Evolutionary conservation across 352 stramenopile species (phyloP).

Genomic region (Phytophthora sansomeana): DNA sequence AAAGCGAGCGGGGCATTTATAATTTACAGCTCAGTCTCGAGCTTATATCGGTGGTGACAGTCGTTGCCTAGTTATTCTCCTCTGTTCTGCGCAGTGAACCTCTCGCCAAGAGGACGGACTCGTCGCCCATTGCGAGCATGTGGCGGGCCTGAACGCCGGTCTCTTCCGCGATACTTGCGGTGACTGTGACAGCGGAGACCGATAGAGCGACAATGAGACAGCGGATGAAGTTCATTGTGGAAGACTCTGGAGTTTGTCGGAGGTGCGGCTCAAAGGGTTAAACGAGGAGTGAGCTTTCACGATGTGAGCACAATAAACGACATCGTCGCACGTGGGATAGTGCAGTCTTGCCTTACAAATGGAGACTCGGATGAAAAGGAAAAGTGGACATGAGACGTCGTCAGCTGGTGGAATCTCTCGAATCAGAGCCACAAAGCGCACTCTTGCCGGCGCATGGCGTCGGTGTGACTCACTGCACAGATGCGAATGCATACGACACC

Average conservation of each 20-base stretch:
- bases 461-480: neutral
- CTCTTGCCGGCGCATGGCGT: neutral
- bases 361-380: conserved; percentile 1
- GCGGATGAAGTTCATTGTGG: conserved; percentile 13
- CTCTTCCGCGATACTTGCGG: neutral
- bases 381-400: neutral
- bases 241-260: neutral
- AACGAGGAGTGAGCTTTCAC: conserved; percentile 5
- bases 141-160: conserved; percentile 18
- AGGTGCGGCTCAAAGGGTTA: neutral
- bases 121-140: conserved; percentile 24
- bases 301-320: neutral
- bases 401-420: conserved; percentile 1
- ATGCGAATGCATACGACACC: neutral
- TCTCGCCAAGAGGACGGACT: conserved; percentile 17
- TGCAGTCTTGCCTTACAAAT: conserved; percentile 6
- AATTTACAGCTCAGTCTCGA: conserved; percentile 2
- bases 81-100: conserved; percentile 7
- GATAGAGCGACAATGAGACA: neutral
- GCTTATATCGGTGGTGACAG: neutral
- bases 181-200: neutral
- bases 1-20: conserved; percentile 2
- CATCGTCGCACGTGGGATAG: conserved; percentile 1
- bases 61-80: neutral
- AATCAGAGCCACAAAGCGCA: conserved; percentile 1